Evolutionary conservation across 2,329 filamentous ascomycete genomes (phyloP), one percentile per base, ranked within the genome.

Genomic region (Rhinocladiella mackenziei): DNA sequence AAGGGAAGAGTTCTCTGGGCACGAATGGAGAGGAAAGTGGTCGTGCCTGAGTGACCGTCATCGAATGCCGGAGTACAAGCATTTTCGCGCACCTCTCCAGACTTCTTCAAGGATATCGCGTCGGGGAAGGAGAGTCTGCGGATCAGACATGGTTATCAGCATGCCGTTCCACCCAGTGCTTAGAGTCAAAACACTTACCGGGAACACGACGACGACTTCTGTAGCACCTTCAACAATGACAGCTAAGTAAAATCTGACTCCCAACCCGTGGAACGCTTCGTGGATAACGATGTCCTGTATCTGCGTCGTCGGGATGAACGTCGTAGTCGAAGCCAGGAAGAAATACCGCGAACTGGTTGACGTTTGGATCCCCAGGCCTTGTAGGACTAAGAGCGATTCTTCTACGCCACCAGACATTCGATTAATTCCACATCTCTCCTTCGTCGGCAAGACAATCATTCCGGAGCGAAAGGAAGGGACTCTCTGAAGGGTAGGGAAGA

Each of bases 271-370:
- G 66, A 97, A 97, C 3, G 89, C 92, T 71, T 98, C 92, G 63
- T 96, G 89, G 38, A 98, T 86, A 41, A 96, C 80, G 44, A 98
- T 83, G 63, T 98, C 92, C 61, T 86, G 86, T 45, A 98, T 94
- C 66, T 87, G 83, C 32, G 84, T 86, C 0, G 91, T 95, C 0
- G 92, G 91, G 47, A 98, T 97, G 64, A 86, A 87, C 37, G 81
- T 71, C n/a, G 80, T 84, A 1, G 75, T 73, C 2, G 77, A 68
- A 6, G 72, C 71, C 26, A 74, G 73, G 5, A 89, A 72, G 58
- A 86, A 88, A 6, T 81, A 84, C 1, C 75, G 66, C 6, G 82
- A 81, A 19, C 80, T 82, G 1, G 82, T 84, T 5, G 79, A 83
- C 2, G 88, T 96, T 70, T 98, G 92, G 39, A 98, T 83, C 5